Base-by-base conservation (phyloP, 805 yeast genomes). In the Wickerhamiella shivajii region DNA sequence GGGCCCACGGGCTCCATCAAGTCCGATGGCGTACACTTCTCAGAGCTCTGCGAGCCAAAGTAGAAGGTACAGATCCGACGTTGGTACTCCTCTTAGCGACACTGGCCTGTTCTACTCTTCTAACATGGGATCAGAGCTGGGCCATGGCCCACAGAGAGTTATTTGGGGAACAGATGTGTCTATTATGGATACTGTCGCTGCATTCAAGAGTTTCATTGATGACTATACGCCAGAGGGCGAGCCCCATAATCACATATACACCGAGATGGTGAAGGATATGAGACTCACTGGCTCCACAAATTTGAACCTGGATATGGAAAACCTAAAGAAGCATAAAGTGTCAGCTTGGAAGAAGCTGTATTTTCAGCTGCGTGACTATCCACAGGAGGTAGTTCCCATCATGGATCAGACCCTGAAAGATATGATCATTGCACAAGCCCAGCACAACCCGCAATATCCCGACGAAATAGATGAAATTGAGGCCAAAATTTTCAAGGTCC, bases 131-230 rank as follows among this genome's bases (percentile, higher is more conserved):
- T 18, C 22, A 24, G 53, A 49, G 22, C 43, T 43, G 3, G 44
- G 50, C n/a, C 49, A 50, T 34, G 94, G 78, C 43, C 93, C 93
- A 0, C 72, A 74, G 16, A 69, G 92, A 48, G 93, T 90, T 34
- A 87, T 90, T 49, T 90, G 98, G 98, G 98, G 98, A 57, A 90
- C 98, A 1, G 84, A 87, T 51, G 94, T 90, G 18, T 77, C 92
- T 30, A 85, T 90, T 49, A 80, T 74, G 49, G 95, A 90, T 50
- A 76, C 90, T 45, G 68, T 79, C 24, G 77, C 72, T 44, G 66
- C 69, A 32, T 87, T 90, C 59, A 66, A 92, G 43, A 74, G 74
- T 42, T 90, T 90, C 44, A 59, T 90, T 46, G 74, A 78, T 75
- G 70, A 77, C 17, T 90, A 84, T 63, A 79, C 83, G 52, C 60